Base-by-base conservation (phyloP, 805 yeast species). In the Yarrowia hollandica region DNA sequence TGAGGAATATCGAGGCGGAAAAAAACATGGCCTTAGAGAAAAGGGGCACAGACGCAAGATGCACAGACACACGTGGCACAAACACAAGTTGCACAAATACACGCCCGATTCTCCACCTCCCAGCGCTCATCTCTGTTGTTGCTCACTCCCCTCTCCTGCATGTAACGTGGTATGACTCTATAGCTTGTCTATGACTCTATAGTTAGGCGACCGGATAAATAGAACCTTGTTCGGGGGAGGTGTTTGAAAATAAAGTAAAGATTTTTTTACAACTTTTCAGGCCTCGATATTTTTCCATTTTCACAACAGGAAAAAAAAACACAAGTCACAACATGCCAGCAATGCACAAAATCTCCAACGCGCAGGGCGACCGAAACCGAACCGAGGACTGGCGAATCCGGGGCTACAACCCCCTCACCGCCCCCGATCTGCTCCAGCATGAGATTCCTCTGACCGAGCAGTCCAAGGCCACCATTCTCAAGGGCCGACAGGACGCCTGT, bases 341-440 rank as follows among this genome's bases (percentile, higher is more conserved):
- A 11, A 52, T 52, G 58, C 44, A 52, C 58, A 52, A 16, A 31
- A 35, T n/a, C n/a, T 52, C 58, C 14, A 15, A 23, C 19, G 58
- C 58, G 5, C 58, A 52, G 26, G 58, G 58, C 16, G 58, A 52
- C 44, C 58, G 58, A 52, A 52, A 34, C 44, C 58, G 58, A 10
- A 52, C 58, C 19, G 58, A 52, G 35, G 58, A 52, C 58, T 52
- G 58, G 58, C 42, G 58, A 71, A 74, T 87, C 66, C 77, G 81
- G 39, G 98, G 97, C 37, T 92, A 92, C 80, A 92, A 90, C 69
- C 98, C 98, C 19, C 79, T 92, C 63, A 86, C 95, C n/a, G 88
- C 98, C 11, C 98, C 99, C 23, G 96, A 89, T 69, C 79, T 91
- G 60, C 80, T 92, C 37, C 97, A 91, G 74, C 88, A 86, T 65